A percentile compares a stretch with the other conserved stretches of the same genome.
These are phyloP conservation scores for Candida parachauliodes DNA, from an alignment of 805 yeast genomes.

Conservation along the genomic window DNA sequence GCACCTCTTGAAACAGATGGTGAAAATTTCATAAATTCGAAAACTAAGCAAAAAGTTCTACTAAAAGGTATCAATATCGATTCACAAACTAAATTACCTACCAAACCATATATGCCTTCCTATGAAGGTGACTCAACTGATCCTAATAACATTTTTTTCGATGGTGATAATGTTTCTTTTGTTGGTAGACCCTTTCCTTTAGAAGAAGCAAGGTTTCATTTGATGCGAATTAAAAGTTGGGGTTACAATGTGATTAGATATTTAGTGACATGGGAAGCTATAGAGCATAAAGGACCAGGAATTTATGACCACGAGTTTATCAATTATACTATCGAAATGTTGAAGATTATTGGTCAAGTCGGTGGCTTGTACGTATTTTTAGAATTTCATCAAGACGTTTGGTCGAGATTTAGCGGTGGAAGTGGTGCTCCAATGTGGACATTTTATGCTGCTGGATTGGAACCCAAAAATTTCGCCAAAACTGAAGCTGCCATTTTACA, in stretches of 20 bases:
- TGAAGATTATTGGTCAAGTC: conserved; percentile 51
- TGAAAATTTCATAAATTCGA: conserved; percentile 56
- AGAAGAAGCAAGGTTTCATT: conserved; percentile 66
- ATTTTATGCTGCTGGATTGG: conserved; percentile 78
- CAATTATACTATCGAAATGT: conserved; percentile 60
- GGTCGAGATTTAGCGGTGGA: conserved; percentile 89
- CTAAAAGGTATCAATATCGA: conserved; percentile 82
- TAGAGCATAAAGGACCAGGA: conserved; percentile 87
- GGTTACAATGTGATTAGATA: conserved; percentile 81
- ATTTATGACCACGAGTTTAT: conserved; percentile 73
- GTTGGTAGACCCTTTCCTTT: conserved; percentile 79
- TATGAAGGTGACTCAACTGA: conserved; percentile 35
- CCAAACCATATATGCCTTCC: conserved; percentile 46
- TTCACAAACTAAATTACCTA: conserved; percentile 69
- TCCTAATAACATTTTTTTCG: conserved; percentile 48
- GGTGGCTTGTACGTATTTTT: conserved; percentile 78
- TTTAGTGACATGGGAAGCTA: conserved; percentile 85
- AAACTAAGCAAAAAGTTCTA: conserved; percentile 52
- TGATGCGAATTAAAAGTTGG: conserved; percentile 67
- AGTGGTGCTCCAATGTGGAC: conserved; percentile 97
- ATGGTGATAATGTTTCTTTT: conserved; percentile 75
- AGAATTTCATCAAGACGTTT: conserved; percentile 92
- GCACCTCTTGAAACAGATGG: conserved; percentile 18
- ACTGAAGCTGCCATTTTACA: conserved; percentile 84
- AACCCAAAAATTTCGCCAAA: conserved; percentile 64